phyloP scores from a whole-genome alignment of 148 eudicot genomes.

The Dianthus caryophyllus region DNA sequence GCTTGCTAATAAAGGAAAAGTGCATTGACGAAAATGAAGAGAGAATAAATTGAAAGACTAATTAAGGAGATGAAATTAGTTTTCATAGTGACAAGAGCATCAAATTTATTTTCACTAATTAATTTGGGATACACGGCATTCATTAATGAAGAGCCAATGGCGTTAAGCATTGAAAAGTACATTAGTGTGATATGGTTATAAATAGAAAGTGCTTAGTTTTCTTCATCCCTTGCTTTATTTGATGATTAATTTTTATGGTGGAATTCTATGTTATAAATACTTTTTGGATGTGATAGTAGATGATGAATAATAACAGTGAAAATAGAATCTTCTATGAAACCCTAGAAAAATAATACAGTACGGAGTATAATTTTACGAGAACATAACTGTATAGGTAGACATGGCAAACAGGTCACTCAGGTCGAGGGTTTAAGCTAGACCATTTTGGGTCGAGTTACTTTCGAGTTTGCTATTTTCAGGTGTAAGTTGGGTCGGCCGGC shows the following conservation, averaged over 20 bases:
- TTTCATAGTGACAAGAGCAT: slow-evolving; percentile 18
- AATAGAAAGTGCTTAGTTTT: slow-evolving; percentile 9
- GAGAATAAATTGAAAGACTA: not conserved
- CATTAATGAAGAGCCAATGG: slow-evolving; percentile 27
- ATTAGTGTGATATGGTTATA: slow-evolving; percentile 1
- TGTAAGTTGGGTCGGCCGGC: too few relatives aligned
- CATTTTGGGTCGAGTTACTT: too few relatives aligned
- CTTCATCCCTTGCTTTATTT: slow-evolving; percentile 22
- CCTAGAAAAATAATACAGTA: too few relatives aligned
- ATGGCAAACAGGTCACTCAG: too few relatives aligned
- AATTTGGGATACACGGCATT: slow-evolving; percentile 25
- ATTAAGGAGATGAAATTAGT: slow-evolving; percentile 9
- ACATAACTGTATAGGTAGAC: too few relatives aligned
- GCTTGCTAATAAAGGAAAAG: slow-evolving; percentile 5
- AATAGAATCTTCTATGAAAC: not conserved
- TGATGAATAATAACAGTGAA: not conserved
- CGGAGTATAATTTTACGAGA: too few relatives aligned
- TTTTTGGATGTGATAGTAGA: not conserved
- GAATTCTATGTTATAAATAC: not conserved
- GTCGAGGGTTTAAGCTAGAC: too few relatives aligned
- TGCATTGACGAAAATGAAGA: not conserved
- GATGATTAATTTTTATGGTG: not conserved
- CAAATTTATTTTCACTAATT: slow-evolving; percentile 15
- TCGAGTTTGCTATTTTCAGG: too few relatives aligned
- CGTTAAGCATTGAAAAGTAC: slow-evolving; percentile 33